Conservation (phyloP, 2,329 filamentous ascomycete genomes). For the Cladosporium cucumerinum region DNA sequence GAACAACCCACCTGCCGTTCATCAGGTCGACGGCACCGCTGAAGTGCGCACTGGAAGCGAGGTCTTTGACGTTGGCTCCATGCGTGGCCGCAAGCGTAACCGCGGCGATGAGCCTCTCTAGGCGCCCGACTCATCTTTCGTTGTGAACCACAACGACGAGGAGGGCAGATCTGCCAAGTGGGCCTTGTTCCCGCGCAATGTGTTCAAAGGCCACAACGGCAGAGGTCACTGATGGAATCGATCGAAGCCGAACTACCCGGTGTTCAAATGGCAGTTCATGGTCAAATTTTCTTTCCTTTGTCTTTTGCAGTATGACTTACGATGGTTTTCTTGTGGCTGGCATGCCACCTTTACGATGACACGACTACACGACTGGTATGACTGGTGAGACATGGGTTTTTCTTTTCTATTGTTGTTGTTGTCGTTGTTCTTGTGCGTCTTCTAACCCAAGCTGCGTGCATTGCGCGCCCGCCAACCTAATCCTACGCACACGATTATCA, state of each 20-base stretch:
- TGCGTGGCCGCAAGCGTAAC: slow-evolving; percentile 11
- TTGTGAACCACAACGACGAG: slow-evolving; percentile 9
- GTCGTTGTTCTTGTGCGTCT: background rate
- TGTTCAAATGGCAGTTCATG: background rate
- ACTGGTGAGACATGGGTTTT: background rate
- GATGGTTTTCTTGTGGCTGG: background rate
- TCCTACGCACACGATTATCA: background rate
- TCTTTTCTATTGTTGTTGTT: background rate
- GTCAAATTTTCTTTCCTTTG: background rate
- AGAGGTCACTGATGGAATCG: slow-evolving; percentile 1
- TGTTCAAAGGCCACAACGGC: background rate
- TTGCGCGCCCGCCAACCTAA: background rate
- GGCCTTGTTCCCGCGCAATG: background rate
- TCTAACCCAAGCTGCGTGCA: background rate
- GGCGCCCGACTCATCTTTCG: slow-evolving; percentile 8
- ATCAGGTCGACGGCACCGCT: slow-evolving; percentile 7
- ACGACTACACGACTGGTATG: background rate
- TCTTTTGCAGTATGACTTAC: slow-evolving; percentile 2
- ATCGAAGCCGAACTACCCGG: background rate
- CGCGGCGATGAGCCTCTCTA: slow-evolving; percentile 14
- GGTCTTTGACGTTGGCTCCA: slow-evolving; percentile 14
- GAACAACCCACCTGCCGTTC: background rate
- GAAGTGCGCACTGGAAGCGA: slow-evolving; percentile 14
- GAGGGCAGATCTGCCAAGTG: background rate
- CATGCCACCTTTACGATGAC: background rate